These are phyloP conservation scores for Kernera saxatilis DNA, from an alignment of 345 rosid species.

Conservation along the genomic window DNA sequence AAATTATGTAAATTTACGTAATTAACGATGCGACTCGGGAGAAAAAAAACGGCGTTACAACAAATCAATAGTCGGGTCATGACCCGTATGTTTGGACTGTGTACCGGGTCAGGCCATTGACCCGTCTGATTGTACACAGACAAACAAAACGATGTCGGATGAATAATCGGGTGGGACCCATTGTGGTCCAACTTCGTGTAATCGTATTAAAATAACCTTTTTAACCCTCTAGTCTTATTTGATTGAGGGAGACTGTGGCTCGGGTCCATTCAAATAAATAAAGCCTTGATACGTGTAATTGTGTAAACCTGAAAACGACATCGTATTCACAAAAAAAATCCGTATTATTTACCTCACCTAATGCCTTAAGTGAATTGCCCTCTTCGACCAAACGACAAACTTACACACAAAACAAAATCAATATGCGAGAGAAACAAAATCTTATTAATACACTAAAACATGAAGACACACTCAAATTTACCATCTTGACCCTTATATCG, in stretches of 20 bases:
- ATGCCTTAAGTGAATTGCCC: constrained; percentile 7
- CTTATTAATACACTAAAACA: background rate
- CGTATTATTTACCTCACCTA: background rate
- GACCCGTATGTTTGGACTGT: background rate
- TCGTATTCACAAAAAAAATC: background rate
- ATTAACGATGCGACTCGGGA: background rate
- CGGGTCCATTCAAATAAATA: constrained; percentile 13
- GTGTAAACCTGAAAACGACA: constrained; percentile 14
- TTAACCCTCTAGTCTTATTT: constrained; percentile 1
- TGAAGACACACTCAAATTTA: background rate
- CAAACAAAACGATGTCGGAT: constrained; percentile 11
- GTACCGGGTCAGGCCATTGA: background rate
- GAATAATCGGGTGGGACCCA: background rate
- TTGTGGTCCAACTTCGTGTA: background rate
- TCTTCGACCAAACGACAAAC: constrained; percentile 27
- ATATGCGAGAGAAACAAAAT: background rate
- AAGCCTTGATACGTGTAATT: constrained; percentile 26
- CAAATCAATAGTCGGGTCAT: constrained; percentile 1
- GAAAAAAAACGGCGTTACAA: background rate
- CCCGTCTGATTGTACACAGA: background rate
- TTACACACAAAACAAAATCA: constrained; percentile 1
- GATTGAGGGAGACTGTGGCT: constrained; percentile 18
- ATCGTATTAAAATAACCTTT: constrained; percentile 6
- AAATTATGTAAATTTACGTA: background rate
- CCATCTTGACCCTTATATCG: background rate